Percentiles rank a stretch among this genome's conserved stretches.
phyloP scores from a whole-genome alignment of 2,329 filamentous ascomycete species.

The Scedosporium minutisporum region DNA sequence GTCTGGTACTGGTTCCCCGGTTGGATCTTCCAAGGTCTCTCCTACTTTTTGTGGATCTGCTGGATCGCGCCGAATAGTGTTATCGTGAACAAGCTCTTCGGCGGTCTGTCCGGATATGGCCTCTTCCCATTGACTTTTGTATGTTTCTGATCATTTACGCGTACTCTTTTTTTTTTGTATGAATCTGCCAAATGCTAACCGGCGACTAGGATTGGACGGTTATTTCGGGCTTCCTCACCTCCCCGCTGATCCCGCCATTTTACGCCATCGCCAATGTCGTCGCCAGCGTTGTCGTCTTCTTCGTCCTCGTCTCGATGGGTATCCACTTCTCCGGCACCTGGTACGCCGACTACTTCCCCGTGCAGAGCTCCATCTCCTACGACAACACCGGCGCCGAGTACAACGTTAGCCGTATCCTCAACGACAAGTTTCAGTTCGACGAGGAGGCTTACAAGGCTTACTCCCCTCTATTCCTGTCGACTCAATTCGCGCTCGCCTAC shows the following conservation, averaged over 20 bases:
- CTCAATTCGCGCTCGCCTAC: constrained; percentile 51
- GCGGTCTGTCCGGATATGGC: constrained; percentile 49
- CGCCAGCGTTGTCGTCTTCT: constrained; percentile 40
- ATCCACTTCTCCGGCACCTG: constrained; percentile 35
- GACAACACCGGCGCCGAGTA: constrained; percentile 46
- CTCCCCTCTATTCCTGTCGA: constrained; percentile 53
- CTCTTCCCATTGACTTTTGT: constrained; percentile 53
- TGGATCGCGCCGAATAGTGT: constrained; percentile 55
- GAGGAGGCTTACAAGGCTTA: constrained; percentile 41
- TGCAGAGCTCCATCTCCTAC: constrained; percentile 43
- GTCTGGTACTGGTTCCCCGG: constrained; percentile 54
- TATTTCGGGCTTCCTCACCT: constrained; percentile 44
- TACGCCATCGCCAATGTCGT: constrained; percentile 51
- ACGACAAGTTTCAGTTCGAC: constrained; percentile 37
- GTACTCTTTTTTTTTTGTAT: too few relatives aligned
- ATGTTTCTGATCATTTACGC: not conserved
- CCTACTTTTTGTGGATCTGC: constrained; percentile 49
- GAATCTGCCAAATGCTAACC: not conserved
- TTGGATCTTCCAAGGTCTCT: constrained; percentile 52
- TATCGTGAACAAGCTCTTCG: constrained; percentile 56
- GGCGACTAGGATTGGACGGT: constrained; percentile 48
- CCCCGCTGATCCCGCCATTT: constrained; percentile 50
- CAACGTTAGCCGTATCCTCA: constrained; percentile 42
- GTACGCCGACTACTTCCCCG: constrained; percentile 43
- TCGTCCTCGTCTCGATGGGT: constrained; percentile 36